Base-by-base conservation (phyloP, 2,329 filamentous ascomycete genomes). In the Aureobasidium sp. region DNA sequence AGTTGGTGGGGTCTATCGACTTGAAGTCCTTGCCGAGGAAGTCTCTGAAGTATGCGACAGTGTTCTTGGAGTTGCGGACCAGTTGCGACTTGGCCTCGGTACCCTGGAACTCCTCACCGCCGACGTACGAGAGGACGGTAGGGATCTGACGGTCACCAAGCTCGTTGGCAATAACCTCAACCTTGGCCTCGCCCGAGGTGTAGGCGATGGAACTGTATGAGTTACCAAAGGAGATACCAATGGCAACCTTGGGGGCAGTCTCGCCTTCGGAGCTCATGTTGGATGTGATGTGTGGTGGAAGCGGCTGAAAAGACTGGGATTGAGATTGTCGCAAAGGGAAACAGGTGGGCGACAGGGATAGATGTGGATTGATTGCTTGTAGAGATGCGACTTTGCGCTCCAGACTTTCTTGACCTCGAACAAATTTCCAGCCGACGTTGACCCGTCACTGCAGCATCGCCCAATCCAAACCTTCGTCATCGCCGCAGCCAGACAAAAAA, bases 81-180 rank as follows among this genome's bases (percentile, higher is more conserved):
- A 97, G 85, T 79, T 97, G 93, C 66, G 84, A 82, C 83, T 97
- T 99, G 71, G 93, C 94, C 78, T 99, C 93, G 67, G 89, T 87
- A 71, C 94, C 94, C 72, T 95, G 92, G 78, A 96, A 97, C 79
- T 99, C 93, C 73, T 99, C 94, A 67, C 92, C 94, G 61, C 92
- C 88, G 71, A 96, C 88, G 75, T 99, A 99, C 41, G 94, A 97
- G 69, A 99, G 81, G 69, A 95, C 86, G 47, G 91, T 90, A 67
- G 94, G 94, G 67, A 99, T 99, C 77, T 97, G 93, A 76, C 94
- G 92, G 78, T 99, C 90, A 82, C 94, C 94, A 73, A 97, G 94
- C 80, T 97, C 94, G 79, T 99, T 97, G 72, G 94, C 94, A 78
- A 99, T 97, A 66, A 99, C 93, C 75, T 97, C 91, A 66, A 91